Conservation (phyloP, 2,329 filamentous ascomycete species). For the Colletotrichum lindemuthianum region DNA sequence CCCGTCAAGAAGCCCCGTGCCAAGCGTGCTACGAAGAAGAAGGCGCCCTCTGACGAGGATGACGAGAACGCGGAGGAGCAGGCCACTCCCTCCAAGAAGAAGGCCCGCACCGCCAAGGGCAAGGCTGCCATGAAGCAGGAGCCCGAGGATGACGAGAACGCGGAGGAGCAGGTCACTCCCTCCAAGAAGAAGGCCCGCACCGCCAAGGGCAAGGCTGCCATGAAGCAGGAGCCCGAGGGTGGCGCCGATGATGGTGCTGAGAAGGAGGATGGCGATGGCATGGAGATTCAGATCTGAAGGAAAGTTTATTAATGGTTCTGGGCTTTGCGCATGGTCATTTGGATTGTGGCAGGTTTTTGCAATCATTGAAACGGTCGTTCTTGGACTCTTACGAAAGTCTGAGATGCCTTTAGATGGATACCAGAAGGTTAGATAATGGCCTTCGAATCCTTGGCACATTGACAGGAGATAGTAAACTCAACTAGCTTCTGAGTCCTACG, state of each 20-base stretch:
- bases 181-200: conserved; percentile 9
- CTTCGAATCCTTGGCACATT: too few relatives aligned
- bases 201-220: not conserved
- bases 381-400: too few relatives aligned
- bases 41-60: not conserved
- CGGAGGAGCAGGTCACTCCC: conserved; percentile 3
- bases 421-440: too few relatives aligned
- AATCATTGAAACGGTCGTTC: too few relatives aligned
- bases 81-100: conserved; percentile 5
- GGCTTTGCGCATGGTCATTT: too few relatives aligned
- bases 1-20: not conserved
- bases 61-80: conserved; percentile 1
- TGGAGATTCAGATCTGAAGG: too few relatives aligned
- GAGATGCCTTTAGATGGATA: too few relatives aligned
- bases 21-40: conserved; percentile 3
- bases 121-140: not conserved
- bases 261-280: not conserved
- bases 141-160: not conserved
- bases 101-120: not conserved
- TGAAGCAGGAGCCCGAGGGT: too few relatives aligned
- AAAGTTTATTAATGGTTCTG: too few relatives aligned
- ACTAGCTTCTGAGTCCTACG: too few relatives aligned
- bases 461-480: too few relatives aligned
- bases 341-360: too few relatives aligned
- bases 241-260: not conserved